Base-by-base conservation (phyloP, 2,329 filamentous ascomycete species). In the Colletotrichum agaves region DNA sequence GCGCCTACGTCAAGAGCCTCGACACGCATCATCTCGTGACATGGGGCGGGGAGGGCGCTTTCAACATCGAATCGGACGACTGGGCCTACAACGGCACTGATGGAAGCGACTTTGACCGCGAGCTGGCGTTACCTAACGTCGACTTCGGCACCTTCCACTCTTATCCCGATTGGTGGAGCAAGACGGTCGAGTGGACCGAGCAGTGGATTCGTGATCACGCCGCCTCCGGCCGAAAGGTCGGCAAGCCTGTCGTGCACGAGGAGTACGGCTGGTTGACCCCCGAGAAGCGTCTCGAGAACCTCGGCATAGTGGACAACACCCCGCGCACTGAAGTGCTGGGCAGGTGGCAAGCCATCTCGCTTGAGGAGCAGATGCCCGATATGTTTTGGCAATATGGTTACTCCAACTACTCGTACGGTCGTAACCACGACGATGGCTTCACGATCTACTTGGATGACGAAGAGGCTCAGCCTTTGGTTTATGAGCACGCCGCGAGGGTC, bases 381-480 rank as follows among this genome's bases (percentile, higher is more conserved):
- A 78, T 87, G 80, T 88, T 82, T 75, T 88, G 85, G 85, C 86
- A 88, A 69, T 87, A 79, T 70, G 85, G 85, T 0, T 87, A 77
- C 70, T 80, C 78, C 4, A 78, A 77, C 0, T 87, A 81, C 71
- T 86, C 84, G 3, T 86, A 85, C 43, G 85, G 85, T 0, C 78
- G 80, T 46, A 88, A 88, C 72, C 77, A 87, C 57, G 77, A 88
- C 47, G 85, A 87, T 60, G 85, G 85, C 0, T 87, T 87, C 72
- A 87, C 85, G 1, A 86, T 88, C 55, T 88, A 80, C 70, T 70
- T 87, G 33, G 85, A 87, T 27, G 81, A 84, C 12, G 77, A 79
- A 3, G 79, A 87, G 73, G 83, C 82, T 1, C 72, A 80, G 71
- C 69, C 74, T 11, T 70, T 85, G 50, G 78, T 85, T 0, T 83